These are phyloP conservation scores for Euphrasia confusa DNA, from an alignment of 257 asterid genomes.

Conservation along the genomic window DNA sequence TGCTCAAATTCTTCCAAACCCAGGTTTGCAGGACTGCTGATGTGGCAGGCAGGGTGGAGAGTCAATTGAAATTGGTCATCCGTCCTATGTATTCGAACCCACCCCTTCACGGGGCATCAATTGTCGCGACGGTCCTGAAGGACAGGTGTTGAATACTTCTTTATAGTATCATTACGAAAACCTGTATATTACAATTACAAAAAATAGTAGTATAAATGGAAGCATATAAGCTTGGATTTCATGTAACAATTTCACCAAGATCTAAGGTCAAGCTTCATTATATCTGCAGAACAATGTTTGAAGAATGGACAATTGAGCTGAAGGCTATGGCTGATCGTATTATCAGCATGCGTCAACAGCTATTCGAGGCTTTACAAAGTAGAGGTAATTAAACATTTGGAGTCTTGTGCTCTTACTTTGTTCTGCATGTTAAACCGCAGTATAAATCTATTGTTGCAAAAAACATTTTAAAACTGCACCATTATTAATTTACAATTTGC, in stretches of 20 bases:
- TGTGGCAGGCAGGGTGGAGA: constrained; percentile 92
- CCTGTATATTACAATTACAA: neutral
- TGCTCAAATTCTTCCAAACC: constrained; percentile 20
- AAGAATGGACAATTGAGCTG: constrained; percentile 90
- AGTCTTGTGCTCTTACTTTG: neutral
- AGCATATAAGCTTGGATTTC: constrained; percentile 11
- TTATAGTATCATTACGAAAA: neutral
- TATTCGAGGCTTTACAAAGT: constrained; percentile 71
- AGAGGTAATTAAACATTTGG: constrained; percentile 43
- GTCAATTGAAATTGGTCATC: constrained; percentile 90
- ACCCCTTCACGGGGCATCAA: constrained; percentile 95
- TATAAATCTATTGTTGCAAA: too few relatives aligned
- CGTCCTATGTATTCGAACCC: constrained; percentile 99
- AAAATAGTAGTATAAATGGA: constrained; percentile 11
- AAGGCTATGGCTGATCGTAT: constrained; percentile 99
- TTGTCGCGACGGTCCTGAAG: constrained; percentile 84
- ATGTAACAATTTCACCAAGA: neutral
- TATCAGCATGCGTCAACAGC: constrained; percentile 80
- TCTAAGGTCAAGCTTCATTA: constrained; percentile 4
- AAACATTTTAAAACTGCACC: too few relatives aligned
- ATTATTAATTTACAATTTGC: too few relatives aligned
- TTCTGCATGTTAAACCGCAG: neutral
- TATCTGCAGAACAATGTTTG: constrained; percentile 65
- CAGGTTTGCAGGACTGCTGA: constrained; percentile 80
- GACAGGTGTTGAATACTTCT: constrained; percentile 54